Conservation (phyloP, 352 stramenopile species). For the Pythium guiyangense region DNA sequence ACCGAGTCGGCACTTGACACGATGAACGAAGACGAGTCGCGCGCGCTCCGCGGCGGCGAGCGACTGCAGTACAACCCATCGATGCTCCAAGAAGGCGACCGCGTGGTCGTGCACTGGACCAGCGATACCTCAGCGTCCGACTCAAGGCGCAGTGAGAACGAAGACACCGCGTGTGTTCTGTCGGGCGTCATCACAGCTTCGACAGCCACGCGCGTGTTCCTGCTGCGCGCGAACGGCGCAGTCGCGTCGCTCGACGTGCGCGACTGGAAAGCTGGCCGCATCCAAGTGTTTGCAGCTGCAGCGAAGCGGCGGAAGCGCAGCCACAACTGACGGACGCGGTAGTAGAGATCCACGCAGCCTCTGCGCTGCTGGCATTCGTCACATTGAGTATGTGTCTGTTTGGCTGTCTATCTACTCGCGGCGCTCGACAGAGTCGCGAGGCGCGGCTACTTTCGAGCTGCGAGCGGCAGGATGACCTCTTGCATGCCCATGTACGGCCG, state of each 20-base stretch:
- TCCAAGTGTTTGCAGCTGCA: slow-evolving; percentile 18
- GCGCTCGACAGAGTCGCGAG: background rate
- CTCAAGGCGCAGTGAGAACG: background rate
- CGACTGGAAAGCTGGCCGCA: slow-evolving; percentile 35
- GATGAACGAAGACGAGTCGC: slow-evolving; percentile 5
- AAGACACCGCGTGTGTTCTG: slow-evolving; percentile 16
- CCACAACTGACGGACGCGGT: no score
- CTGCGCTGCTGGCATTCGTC: no score
- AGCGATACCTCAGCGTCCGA: background rate
- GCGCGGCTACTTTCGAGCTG: background rate
- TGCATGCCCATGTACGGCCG: slow-evolving; percentile 78
- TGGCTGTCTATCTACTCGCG: background rate
- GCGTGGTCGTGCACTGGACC: slow-evolving; percentile 33
- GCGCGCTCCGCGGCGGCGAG: background rate
- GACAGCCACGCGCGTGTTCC: slow-evolving; percentile 39
- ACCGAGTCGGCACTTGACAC: slow-evolving; percentile 13
- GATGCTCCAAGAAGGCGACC: slow-evolving; percentile 57
- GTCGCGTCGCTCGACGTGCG: slow-evolving; percentile 39
- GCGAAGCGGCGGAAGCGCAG: slow-evolving; percentile 6
- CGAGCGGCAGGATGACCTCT: slow-evolving; percentile 41
- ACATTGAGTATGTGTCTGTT: no score
- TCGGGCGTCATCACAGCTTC: slow-evolving; percentile 47
- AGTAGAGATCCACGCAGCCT: no score
- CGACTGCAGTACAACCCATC: slow-evolving; percentile 40
- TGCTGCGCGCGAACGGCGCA: slow-evolving; percentile 26